A percentile compares a stretch with the other conserved stretches of the same genome.
Conservation (phyloP, 331 rosid genomes). For the Malus hybrid region DNA sequence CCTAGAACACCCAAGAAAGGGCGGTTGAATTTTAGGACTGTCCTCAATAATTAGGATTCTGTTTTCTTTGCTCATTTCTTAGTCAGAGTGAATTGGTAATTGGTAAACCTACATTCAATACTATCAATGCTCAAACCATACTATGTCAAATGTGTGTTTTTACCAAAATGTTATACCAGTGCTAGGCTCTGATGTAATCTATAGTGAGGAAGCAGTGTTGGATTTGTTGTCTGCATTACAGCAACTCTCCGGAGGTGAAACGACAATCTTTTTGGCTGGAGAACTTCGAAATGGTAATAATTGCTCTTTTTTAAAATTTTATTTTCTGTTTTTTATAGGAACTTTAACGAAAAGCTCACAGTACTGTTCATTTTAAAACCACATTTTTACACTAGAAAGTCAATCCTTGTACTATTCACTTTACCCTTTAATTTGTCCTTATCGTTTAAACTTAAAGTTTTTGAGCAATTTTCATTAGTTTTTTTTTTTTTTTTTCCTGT, state of each 20-base stretch:
- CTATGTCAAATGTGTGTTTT: neutral
- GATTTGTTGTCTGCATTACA: conserved; percentile 61
- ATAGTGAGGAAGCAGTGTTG: conserved; percentile 66
- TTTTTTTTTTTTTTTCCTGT: too few relatives aligned
- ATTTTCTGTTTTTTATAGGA: neutral
- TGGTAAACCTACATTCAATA: neutral
- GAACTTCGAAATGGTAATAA: conserved; percentile 70
- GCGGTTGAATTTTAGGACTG: neutral
- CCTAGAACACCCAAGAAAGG: neutral
- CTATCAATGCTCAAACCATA: neutral
- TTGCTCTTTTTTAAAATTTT: neutral
- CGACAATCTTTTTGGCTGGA: conserved; percentile 76
- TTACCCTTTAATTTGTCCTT: too few relatives aligned
- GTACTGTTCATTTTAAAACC: too few relatives aligned
- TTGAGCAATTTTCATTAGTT: too few relatives aligned
- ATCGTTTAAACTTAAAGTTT: too few relatives aligned
- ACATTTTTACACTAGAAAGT: too few relatives aligned
- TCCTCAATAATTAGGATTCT: too few relatives aligned
- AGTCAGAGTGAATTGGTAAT: neutral
- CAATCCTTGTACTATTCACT: too few relatives aligned
- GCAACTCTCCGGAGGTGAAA: conserved; percentile 59
- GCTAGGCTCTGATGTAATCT: conserved; percentile 83
- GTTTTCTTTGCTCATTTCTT: neutral
- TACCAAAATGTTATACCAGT: conserved; percentile 28
- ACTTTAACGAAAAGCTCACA: too few relatives aligned